Percentiles rank a stretch among this genome's conserved stretches.
Evolutionary conservation across 169 alveolate genomes (phyloP).

Genomic region (Cryptosporidium andersoni): DNA sequence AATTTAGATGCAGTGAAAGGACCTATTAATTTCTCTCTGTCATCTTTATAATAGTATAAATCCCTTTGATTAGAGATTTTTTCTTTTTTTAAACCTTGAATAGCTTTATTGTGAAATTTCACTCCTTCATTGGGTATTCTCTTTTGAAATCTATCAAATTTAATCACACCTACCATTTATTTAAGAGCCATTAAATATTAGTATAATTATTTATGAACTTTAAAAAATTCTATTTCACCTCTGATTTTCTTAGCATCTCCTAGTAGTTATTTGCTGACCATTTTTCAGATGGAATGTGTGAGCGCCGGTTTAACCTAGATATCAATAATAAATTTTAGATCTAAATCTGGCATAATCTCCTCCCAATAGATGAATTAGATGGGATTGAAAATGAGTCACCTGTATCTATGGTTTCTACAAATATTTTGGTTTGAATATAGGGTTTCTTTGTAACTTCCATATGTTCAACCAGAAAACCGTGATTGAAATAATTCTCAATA

Average conservation of each 20-base stretch:
- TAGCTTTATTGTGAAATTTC: not conserved
- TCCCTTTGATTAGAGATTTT: too few relatives aligned
- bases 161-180: not conserved
- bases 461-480: constrained; percentile 55
- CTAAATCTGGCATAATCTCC: constrained; percentile 20
- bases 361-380: constrained; percentile 18
- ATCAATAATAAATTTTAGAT: constrained; percentile 26
- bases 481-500: constrained; percentile 57
- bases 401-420: constrained; percentile 61
- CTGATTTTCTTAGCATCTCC: constrained; percentile 26
- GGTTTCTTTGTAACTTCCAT: constrained; percentile 64
- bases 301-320: constrained; percentile 48
- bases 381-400: constrained; percentile 59
- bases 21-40: constrained; percentile 52
- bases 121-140: constrained; percentile 13
- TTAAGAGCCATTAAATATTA: not conserved
- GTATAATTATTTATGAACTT: too few relatives aligned
- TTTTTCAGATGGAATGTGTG: not conserved
- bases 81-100: not conserved
- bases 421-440: constrained; percentile 60
- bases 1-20: constrained; percentile 52
- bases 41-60: constrained; percentile 43
- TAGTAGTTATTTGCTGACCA: too few relatives aligned
- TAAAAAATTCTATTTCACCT: not conserved
- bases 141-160: constrained; percentile 17